Evolutionary conservation across 495 filamentous ascomycete genomes (phyloP).

Genomic region (Acidomyces sp.): DNA sequence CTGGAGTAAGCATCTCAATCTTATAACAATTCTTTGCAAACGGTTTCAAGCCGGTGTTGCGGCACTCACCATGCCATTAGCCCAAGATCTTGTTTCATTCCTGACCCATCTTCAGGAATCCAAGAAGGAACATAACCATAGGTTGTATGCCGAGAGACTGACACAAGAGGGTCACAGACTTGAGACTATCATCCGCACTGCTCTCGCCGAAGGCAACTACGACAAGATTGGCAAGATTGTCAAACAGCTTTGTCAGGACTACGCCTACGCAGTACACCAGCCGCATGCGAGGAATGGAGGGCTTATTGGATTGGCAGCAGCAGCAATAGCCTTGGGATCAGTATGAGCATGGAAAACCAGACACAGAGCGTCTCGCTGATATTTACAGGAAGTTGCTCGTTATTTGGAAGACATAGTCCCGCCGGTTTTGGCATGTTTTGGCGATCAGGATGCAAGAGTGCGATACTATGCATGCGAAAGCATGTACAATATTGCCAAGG

Average conservation of each 20-base stretch:
- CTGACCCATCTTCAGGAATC: slow-evolving; percentile 5
- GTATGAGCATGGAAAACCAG: slow-evolving; percentile 37
- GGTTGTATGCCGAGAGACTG: slow-evolving; percentile 8
- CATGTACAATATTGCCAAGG: slow-evolving; percentile 99
- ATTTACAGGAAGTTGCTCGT: slow-evolving; percentile 58
- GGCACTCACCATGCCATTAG: slow-evolving; percentile 6
- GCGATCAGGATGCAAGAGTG: slow-evolving; percentile 94
- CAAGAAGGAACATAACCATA: slow-evolving; percentile 2
- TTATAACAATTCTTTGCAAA: background rate
- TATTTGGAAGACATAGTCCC: slow-evolving; percentile 90
- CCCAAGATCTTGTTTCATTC: slow-evolving; percentile 3
- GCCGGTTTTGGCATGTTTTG: slow-evolving; percentile 95
- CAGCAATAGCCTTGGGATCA: slow-evolving; percentile 86
- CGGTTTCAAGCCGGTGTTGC: background rate
- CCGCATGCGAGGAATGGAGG: slow-evolving; percentile 95
- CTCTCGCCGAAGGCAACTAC: slow-evolving; percentile 59
- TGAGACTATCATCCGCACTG: slow-evolving; percentile 81
- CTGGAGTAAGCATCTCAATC: slow-evolving; percentile 62
- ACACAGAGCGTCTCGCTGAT: slow-evolving; percentile 9
- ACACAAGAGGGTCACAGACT: slow-evolving; percentile 41
- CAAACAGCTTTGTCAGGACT: slow-evolving; percentile 92
- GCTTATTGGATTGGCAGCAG: slow-evolving; percentile 88
- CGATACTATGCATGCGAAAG: slow-evolving; percentile 99
- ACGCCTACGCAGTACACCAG: slow-evolving; percentile 94
- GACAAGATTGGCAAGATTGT: slow-evolving; percentile 73